These are phyloP conservation scores for Citrus mangshanensis DNA, from an alignment of 345 rosid genomes.

Conservation along the genomic window DNA sequence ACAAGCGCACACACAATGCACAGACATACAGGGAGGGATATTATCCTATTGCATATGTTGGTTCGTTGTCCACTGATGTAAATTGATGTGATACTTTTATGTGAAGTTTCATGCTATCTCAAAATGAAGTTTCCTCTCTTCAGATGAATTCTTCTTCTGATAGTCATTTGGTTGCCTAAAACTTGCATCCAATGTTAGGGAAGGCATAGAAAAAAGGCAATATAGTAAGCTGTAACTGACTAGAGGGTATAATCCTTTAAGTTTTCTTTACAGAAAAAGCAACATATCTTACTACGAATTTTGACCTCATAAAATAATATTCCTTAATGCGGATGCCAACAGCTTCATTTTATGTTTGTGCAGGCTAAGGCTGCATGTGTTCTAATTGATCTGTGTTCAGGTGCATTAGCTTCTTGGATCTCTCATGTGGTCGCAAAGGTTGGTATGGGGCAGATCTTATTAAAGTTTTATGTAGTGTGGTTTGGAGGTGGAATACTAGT, in stretches of 20 bases:
- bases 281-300: background rate
- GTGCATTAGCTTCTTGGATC: slow-evolving; percentile 77
- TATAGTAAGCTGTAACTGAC: background rate
- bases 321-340: background rate
- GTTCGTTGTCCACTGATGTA: background rate
- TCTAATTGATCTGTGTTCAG: slow-evolving; percentile 71
- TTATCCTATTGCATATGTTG: background rate
- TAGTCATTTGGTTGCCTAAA: background rate
- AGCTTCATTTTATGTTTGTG: slow-evolving; percentile 15
- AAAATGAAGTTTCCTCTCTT: background rate
- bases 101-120: background rate
- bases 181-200: background rate
- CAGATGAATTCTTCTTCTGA: background rate
- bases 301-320: background rate
- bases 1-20: background rate
- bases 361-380: slow-evolving; percentile 89
- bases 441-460: slow-evolving; percentile 14
- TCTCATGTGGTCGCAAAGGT: slow-evolving; percentile 77
- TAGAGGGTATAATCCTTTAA: background rate
- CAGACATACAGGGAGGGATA: background rate
- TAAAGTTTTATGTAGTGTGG: slow-evolving; percentile 8
- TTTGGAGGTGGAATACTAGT: slow-evolving; percentile 10
- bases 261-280: background rate
- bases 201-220: background rate
- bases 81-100: background rate